A percentile compares a stretch with the other conserved stretches of the same genome.
These are phyloP conservation scores for Saturnispora kantuleensis DNA, from an alignment of 805 yeast genomes.

Conservation along the genomic window DNA sequence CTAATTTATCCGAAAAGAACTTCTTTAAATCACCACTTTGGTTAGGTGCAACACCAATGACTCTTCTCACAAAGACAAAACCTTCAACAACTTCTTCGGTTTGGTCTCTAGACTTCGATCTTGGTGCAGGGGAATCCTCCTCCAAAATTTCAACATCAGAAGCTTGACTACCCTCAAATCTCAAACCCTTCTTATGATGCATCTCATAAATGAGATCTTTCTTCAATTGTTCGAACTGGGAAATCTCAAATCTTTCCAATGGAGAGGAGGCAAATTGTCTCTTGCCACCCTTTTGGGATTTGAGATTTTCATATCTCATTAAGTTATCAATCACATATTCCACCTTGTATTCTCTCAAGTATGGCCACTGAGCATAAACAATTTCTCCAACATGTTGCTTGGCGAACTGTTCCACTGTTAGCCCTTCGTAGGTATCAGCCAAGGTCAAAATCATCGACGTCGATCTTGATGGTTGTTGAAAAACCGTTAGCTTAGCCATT, in stretches of 20 bases:
- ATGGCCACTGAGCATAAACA: slow-evolving; percentile 87
- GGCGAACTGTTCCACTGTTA: slow-evolving; percentile 55
- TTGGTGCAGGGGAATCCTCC: slow-evolving; percentile 4
- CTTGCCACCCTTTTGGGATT: slow-evolving; percentile 19
- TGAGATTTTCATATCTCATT: slow-evolving; percentile 35
- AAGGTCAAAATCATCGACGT: slow-evolving; percentile 68
- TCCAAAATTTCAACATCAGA: slow-evolving; percentile 8
- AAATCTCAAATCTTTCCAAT: slow-evolving; percentile 37
- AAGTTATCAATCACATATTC: slow-evolving; percentile 49
- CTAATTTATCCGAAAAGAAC: slow-evolving; percentile 46
- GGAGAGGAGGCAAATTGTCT: slow-evolving; percentile 25
- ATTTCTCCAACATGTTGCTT: slow-evolving; percentile 49
- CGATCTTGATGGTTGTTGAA: slow-evolving; percentile 76
- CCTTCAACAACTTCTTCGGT: slow-evolving; percentile 30
- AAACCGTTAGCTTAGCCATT: slow-evolving; percentile 59
- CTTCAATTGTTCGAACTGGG: slow-evolving; percentile 35
- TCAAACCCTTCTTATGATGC: slow-evolving; percentile 44
- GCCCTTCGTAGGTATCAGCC: slow-evolving; percentile 43
- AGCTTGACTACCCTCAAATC: slow-evolving; percentile 14
- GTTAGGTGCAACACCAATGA: slow-evolving; percentile 67
- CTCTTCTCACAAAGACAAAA: slow-evolving; percentile 60
- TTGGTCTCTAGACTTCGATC: neutral
- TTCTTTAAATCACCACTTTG: slow-evolving; percentile 69
- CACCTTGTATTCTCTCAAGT: slow-evolving; percentile 68
- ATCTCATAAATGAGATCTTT: slow-evolving; percentile 34